These are phyloP conservation scores for Sicyos baderoa DNA, from an alignment of 306 rosid genomes.

Conservation along the genomic window DNA sequence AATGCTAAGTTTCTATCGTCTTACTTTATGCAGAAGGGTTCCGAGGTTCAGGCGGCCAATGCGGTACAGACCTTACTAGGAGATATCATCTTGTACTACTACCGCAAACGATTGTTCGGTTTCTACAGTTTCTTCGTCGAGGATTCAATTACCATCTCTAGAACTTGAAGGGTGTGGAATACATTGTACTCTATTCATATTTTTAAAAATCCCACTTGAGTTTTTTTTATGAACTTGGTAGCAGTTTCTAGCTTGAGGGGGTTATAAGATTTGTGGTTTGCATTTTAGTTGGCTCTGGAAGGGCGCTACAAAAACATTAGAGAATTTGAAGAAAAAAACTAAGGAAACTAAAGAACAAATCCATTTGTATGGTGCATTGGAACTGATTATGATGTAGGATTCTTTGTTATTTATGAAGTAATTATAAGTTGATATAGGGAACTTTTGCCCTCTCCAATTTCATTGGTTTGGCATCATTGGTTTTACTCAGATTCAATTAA, in stretches of 20 bases:
- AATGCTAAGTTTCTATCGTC: background rate
- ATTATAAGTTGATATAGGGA: background rate
- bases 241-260: conserved; percentile 18
- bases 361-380: conserved; percentile 15
- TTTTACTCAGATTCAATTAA: background rate
- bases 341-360: conserved; percentile 1
- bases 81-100: conserved; percentile 4
- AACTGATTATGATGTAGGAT: conserved; percentile 2
- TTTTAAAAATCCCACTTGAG: conserved; percentile 20
- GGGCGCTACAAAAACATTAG: conserved; percentile 10
- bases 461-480: background rate
- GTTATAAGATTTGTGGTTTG: conserved; percentile 1
- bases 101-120: background rate
- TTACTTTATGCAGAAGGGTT: conserved; percentile 58
- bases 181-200: conserved; percentile 24
- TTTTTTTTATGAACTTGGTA: conserved; percentile 11
- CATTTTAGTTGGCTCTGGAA: conserved; percentile 10
- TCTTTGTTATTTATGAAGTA: conserved; percentile 14
- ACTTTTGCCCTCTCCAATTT: background rate
- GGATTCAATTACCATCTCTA: conserved; percentile 24
- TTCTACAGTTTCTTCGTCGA: background rate
- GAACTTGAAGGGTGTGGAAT: conserved; percentile 26
- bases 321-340: background rate
- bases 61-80: conserved; percentile 78
- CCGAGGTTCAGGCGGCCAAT: conserved; percentile 93